phyloP scores from a whole-genome alignment of 208 protist genomes.

The Trypanosoma theileri region DNA sequence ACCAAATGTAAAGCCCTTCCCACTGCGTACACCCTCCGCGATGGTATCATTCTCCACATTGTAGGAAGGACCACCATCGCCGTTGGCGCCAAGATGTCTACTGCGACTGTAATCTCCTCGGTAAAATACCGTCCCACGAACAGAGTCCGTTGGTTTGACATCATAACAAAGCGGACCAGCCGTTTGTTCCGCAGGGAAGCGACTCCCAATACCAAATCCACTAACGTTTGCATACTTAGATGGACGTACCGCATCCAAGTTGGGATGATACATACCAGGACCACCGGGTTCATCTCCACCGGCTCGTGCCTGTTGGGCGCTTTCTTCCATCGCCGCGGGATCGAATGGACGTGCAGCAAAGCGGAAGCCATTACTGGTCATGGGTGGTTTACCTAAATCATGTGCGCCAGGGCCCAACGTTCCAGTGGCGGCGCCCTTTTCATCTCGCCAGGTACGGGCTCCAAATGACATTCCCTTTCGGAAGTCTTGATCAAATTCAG shows the following conservation, averaged over 20 bases:
- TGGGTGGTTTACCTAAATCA: constrained; percentile 21
- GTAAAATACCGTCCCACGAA: constrained; percentile 51
- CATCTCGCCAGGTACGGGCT: background rate
- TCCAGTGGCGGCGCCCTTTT: background rate
- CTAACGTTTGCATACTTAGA: constrained; percentile 12
- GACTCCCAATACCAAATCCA: constrained; percentile 23
- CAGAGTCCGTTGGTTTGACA: constrained; percentile 11
- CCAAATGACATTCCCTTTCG: constrained; percentile 68
- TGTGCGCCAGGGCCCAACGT: constrained; percentile 17
- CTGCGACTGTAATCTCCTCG: constrained; percentile 44
- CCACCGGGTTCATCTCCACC: background rate
- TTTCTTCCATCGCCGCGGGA: constrained; percentile 5
- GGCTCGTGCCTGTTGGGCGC: background rate
- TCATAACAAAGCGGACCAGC: constrained; percentile 23
- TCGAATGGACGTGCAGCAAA: constrained; percentile 35
- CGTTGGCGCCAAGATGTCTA: background rate
- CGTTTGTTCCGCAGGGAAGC: background rate
- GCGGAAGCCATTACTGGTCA: constrained; percentile 22
- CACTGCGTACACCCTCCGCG: constrained; percentile 5
- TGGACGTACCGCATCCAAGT: constrained; percentile 31
- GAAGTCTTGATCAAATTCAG: constrained; percentile 81
- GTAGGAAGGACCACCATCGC: constrained; percentile 4
- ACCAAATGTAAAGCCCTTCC: constrained; percentile 72
- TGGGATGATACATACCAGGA: constrained; percentile 26
- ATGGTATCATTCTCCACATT: constrained; percentile 31